A percentile compares a stretch with the other conserved stretches of the same genome.
Conservation (phyloP, 106 monocot species). For the Phalaenopsis equestris region DNA sequence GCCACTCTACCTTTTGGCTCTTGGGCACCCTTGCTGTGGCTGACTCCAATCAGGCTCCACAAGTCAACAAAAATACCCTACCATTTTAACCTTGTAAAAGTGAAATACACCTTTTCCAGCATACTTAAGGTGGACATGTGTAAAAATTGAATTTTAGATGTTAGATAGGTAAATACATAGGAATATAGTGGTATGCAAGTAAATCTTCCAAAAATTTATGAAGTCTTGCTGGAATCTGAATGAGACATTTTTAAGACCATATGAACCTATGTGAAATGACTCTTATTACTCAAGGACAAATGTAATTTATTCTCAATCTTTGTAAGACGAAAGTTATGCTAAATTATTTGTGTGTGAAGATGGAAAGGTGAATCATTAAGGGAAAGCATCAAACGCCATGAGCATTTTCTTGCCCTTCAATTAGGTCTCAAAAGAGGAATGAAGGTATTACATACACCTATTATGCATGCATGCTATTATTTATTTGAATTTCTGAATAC, state of each 20-base stretch:
- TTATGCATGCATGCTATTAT: slow-evolving; percentile 6
- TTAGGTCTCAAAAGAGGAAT: slow-evolving; percentile 82
- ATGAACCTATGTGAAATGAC: neutral
- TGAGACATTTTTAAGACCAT: slow-evolving; percentile 1
- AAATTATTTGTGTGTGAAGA: slow-evolving; percentile 31
- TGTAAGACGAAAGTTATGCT: neutral
- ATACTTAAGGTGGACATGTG: no score
- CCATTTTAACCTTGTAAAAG: no score
- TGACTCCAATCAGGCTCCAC: no score
- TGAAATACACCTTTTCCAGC: no score
- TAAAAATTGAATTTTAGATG: neutral
- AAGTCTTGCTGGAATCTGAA: no score
- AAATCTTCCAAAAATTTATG: neutral
- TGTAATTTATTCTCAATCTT: neutral
- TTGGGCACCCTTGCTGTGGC: no score
- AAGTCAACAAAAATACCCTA: no score
- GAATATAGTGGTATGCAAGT: no score
- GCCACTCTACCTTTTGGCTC: no score
- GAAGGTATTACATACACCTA: slow-evolving; percentile 55
- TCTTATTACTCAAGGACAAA: neutral
- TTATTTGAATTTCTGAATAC: neutral
- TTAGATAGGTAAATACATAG: no score
- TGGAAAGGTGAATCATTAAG: slow-evolving; percentile 88
- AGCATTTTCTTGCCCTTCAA: slow-evolving; percentile 96
- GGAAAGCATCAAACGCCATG: slow-evolving; percentile 96